Base-by-base conservation (phyloP, 805 yeast genomes). In the Ogataea dorogensis region DNA sequence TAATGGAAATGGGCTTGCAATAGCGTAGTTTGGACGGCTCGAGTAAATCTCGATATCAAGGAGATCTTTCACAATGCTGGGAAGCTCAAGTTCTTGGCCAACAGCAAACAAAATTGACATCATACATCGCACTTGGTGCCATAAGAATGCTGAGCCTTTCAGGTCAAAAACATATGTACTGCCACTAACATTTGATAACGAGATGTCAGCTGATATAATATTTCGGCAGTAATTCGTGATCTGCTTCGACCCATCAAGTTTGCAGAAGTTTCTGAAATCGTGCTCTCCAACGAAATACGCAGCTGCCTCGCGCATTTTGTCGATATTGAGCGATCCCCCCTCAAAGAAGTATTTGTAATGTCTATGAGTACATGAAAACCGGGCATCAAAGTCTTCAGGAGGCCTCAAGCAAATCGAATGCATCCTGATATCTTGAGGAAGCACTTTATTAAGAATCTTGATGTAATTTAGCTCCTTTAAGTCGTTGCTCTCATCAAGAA, bases 91-190 rank as follows among this genome's bases (percentile, higher is more conserved):
- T 11, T 67, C 67, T 58, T 88, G 95, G 0, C 96, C 98, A 6
- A 88, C 79, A 16, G 83, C 61, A 36, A 93, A 76, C 38, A 93
- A 58, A 8, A 84, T 67, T 0, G 95, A 96, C 65, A 88, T 76
- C 93, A 93, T 93, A 49, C 95, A 88, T 40, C 98, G 74, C 13
- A 93, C 98, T 61, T 93, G 98, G 58, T 93, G 98, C 98, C 98
- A 93, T 38, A 93, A 63, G 50, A 93, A 93, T 7, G 98, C 98
- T 1, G 85, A 68, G 0, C 98, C 98, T 44, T 74, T 70, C 35
- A 93, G 64, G 55, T 87, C 88, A 57, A 91, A 78, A 38, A 79
- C 81, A 51, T 69, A 84, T 36, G 75, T 68, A 4, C 73, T 76
- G 12, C 47, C 40, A 7, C 44, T 40, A 2, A 44, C 49, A 5